phyloP scores from a whole-genome alignment of 495 filamentous ascomycete species.

The Cladorrhinum samala region DNA sequence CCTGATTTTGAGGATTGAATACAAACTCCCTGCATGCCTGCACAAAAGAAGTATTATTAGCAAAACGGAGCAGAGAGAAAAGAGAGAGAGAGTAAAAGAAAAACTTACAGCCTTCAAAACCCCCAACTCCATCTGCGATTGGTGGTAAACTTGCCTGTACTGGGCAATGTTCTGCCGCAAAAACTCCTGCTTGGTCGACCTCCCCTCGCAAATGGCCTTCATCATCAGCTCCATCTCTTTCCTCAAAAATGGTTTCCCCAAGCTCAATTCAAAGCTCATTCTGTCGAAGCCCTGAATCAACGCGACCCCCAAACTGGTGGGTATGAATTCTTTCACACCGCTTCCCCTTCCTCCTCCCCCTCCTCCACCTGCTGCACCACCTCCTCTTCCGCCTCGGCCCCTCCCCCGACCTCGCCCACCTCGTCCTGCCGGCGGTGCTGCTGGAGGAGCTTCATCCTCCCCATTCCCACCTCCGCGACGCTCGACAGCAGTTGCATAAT shows the following conservation, averaged over 20 bases:
- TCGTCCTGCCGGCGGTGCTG: conserved; percentile 30
- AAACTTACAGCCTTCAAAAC: conserved; percentile 65
- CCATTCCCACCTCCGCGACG: conserved; percentile 35
- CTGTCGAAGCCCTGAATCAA: conserved; percentile 89
- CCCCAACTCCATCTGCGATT: conserved; percentile 64
- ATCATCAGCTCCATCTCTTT: conserved; percentile 97
- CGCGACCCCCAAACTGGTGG: conserved; percentile 82
- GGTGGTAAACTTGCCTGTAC: conserved; percentile 78
- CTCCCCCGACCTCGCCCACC: conserved; percentile 36
- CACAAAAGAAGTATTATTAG: conserved; percentile 25
- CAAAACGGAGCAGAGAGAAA: not conserved
- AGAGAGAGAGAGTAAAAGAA: not conserved
- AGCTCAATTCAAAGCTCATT: conserved; percentile 80
- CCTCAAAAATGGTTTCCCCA: conserved; percentile 93
- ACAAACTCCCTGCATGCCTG: conserved; percentile 42
- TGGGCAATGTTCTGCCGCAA: conserved; percentile 73
- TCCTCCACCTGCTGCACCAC: conserved; percentile 33
- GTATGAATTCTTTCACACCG: conserved; percentile 79
- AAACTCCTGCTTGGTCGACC: conserved; percentile 62
- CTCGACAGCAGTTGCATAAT: conserved; percentile 68
- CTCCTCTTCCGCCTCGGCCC: conserved; percentile 32
- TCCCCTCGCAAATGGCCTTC: conserved; percentile 92
- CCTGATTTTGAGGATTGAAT: not conserved
- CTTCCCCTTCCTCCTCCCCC: conserved; percentile 38
- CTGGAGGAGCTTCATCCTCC: conserved; percentile 26